Evolutionary conservation across 352 stramenopile species (phyloP), one percentile per base, ranked within the genome.

Genomic region (Globisporangium takayamanum): DNA sequence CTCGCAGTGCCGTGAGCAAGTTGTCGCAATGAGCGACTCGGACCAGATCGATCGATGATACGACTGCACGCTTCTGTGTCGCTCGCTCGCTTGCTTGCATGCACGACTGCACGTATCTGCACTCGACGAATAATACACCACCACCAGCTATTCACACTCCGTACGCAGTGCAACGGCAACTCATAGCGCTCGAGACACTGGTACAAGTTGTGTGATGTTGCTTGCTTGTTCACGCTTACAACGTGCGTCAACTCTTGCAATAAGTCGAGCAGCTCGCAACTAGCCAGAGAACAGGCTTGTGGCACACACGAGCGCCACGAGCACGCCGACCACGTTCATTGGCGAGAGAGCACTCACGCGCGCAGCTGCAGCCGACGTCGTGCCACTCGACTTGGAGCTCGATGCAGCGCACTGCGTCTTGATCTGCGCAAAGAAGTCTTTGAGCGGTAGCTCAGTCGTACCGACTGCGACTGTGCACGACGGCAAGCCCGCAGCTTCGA

Each of bases 361-460:
- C 12, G 15, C 12, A 7, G 15, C 25, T 53, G 22, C 41, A 26
- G 55, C 47, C 25, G 49, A 45, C 37, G 37, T 42, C 18, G 25
- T 18, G 28, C 36, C 41, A 8, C 20, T 53, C 18, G 56, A 25
- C 18, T 63, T 64, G 41, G 45, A 39, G 6, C 3, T 48, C 16
- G 45, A 30, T 5, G 8, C 33, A 26, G 12, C 30, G 48, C 66
- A 76, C 57, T 64, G 53, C 18, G 48, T 49, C 26, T 64, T 61
- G 51, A 73, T 69, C 39, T 76, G 54, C 26, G 67, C 69, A 55
- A 73, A 76, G 22, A 74, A 72, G 5, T 62, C 60, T 53, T 77
- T 74, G 57, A 77, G 71, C 36, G 63, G 33, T 33, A 72, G 54
- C 10, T 61, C 65, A 11, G 36, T 48, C 48, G 69, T 50, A 25